phyloP scores from a whole-genome alignment of 768 basidiomycete species.

The Auriscalpium microsporum region DNA sequence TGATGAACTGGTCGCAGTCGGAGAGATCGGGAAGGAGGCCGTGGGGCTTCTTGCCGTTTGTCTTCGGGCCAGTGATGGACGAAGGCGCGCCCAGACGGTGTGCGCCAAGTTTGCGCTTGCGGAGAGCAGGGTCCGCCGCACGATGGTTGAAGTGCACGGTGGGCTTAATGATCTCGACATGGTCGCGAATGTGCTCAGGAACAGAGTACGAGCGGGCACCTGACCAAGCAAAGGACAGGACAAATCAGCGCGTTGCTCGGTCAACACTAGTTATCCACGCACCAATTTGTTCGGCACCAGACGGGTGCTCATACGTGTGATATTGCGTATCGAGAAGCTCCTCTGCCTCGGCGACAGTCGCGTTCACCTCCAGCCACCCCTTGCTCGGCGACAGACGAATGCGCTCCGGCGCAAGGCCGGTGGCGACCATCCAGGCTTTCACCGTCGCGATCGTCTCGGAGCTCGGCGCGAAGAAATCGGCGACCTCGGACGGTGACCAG shows the following conservation, averaged over 20 bases:
- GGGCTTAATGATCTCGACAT: conserved; percentile 37
- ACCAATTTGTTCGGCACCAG: conserved; percentile 31
- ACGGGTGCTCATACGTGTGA: conserved; percentile 32
- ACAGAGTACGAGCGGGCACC: conserved; percentile 35
- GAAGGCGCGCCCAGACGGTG: conserved; percentile 19
- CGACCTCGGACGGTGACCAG: conserved; percentile 32
- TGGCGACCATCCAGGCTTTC: conserved; percentile 30
- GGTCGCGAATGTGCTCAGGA: conserved; percentile 28
- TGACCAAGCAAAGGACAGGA: background rate
- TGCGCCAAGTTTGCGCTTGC: conserved; percentile 4
- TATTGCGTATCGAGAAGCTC: conserved; percentile 33
- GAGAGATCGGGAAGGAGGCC: conserved; percentile 13
- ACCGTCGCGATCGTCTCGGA: conserved; percentile 29
- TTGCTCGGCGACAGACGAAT: conserved; percentile 25
- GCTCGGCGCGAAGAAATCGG: conserved; percentile 35
- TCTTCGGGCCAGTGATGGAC: background rate
- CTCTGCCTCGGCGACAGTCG: conserved; percentile 36
- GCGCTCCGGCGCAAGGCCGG: conserved; percentile 28
- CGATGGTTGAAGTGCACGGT: conserved; percentile 33
- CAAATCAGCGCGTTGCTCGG: background rate
- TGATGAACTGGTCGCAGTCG: conserved; percentile 35
- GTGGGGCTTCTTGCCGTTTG: conserved; percentile 5
- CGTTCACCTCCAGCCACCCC: conserved; percentile 34
- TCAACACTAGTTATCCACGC: conserved; percentile 1
- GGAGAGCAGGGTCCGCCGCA: background rate